Evolutionary conservation across 2,329 filamentous ascomycete species (phyloP).

Genomic region (Ophiostoma ulmi): DNA sequence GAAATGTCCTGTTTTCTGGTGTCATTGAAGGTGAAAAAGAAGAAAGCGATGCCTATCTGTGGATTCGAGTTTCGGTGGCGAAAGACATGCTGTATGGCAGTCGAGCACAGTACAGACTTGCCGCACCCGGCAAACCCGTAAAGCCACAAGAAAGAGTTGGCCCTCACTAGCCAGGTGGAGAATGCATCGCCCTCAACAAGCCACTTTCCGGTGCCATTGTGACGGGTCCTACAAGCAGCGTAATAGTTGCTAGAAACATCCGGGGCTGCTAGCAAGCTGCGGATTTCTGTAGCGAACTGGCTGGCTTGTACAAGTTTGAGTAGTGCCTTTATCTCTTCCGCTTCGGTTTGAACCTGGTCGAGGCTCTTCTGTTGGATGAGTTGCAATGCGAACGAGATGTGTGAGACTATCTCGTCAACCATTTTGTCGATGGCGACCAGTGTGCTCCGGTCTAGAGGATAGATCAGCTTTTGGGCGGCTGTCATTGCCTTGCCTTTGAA

Average conservation of each 20-base stretch:
- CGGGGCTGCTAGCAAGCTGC: neutral
- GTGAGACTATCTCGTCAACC: neutral
- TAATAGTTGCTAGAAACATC: neutral
- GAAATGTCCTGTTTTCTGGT: slow-evolving; percentile 33
- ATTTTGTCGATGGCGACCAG: neutral
- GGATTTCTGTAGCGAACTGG: neutral
- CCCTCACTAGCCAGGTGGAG: slow-evolving; percentile 30
- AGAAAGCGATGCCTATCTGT: slow-evolving; percentile 35
- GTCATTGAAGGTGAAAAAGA: slow-evolving; percentile 41
- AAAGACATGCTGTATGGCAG: slow-evolving; percentile 33
- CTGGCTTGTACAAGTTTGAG: neutral
- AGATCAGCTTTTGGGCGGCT: neutral
- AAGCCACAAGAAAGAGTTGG: slow-evolving; percentile 38
- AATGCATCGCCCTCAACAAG: slow-evolving; percentile 30
- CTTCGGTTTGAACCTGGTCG: neutral
- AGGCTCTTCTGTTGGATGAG: neutral
- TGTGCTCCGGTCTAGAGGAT: neutral
- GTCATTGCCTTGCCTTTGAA: neutral
- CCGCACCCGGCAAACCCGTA: slow-evolving; percentile 39
- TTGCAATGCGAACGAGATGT: neutral
- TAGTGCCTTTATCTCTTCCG: neutral
- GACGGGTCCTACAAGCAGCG: neutral
- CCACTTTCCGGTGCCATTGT: slow-evolving; percentile 35
- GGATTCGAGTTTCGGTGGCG: slow-evolving; percentile 24
- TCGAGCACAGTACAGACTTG: slow-evolving; percentile 39